Evolutionary conservation across 352 stramenopile species (phyloP).

Genomic region (Pythium scleroteichum): DNA sequence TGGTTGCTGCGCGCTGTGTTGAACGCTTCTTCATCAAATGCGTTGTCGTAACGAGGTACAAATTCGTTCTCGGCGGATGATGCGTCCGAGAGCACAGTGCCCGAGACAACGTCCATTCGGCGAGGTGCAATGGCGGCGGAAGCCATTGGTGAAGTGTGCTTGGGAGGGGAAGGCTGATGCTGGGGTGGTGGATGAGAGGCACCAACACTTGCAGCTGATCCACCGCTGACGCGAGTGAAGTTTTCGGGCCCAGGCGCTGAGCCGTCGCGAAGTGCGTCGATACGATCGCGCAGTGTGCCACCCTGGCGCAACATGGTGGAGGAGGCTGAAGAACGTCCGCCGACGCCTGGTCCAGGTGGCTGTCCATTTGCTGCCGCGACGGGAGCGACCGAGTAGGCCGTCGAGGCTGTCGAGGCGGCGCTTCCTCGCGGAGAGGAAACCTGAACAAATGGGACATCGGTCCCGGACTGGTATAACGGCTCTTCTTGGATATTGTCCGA

Average conservation of each 20-base stretch:
- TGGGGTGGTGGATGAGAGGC: conserved; percentile 2
- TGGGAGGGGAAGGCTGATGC: background rate
- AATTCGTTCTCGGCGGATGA: conserved; percentile 21
- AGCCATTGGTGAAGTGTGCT: background rate
- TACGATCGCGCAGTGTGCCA: conserved; percentile 56
- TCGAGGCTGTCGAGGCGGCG: conserved; percentile 30
- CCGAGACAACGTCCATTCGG: conserved; percentile 4
- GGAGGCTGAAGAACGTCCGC: conserved; percentile 17
- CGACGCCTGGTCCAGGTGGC: conserved; percentile 17
- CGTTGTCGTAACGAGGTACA: conserved; percentile 12
- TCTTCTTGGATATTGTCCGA: conserved; percentile 20
- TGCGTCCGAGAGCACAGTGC: conserved; percentile 20
- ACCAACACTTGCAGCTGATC: conserved; percentile 15
- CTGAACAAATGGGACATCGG: conserved; percentile 41
- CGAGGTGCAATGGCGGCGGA: background rate
- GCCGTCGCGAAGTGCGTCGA: conserved; percentile 59
- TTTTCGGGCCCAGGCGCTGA: conserved; percentile 39
- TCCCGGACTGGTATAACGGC: background rate
- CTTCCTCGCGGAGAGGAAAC: conserved; percentile 36
- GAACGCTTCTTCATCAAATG: conserved; percentile 41
- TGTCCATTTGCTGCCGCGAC: conserved; percentile 6
- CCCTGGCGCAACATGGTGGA: conserved; percentile 23
- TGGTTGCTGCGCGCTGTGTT: conserved; percentile 37
- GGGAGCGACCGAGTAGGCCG: conserved; percentile 14
- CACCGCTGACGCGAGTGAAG: conserved; percentile 50